Evolutionary conservation across 495 filamentous ascomycete genomes (phyloP), one percentile per base, ranked within the genome.

Genomic region (Aspergillus conjunctus): DNA sequence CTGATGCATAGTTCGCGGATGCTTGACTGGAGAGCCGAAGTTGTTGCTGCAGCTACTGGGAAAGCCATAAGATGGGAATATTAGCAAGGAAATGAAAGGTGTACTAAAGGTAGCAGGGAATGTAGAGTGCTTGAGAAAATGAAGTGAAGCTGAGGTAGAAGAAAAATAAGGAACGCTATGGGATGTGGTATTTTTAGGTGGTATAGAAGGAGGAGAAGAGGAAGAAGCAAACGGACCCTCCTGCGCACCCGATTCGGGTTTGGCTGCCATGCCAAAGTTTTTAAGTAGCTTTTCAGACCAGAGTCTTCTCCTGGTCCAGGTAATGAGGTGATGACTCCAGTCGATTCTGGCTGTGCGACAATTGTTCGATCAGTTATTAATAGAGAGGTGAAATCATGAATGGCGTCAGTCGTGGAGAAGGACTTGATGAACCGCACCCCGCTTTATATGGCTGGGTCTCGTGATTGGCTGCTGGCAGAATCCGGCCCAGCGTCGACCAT

Each of bases 1-100:
- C 67, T 66, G 64, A 84, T 77, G 59, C 77, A 70, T 43, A 87
- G 77, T 34, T 69, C 58, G 55, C 75, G 71, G 21, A 82, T 69
- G 22, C 76, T 79, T 26, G 75, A 71, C 61, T 83, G 74, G 45
- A 81, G 69, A 60, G 80, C 79, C 51, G 69, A 65, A 39, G 62
- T 62, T 17, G 59, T 46, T 44, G 58, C 63, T 63, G 63, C n/a
- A n/a, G n/a, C n/a, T n/a, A n/a, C 58, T 63, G 64, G 45, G 56
- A 54, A 18, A 48, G 67, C 65, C 66, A 69, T 69, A 58, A 26
- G 54, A 45, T 46, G 49, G 15, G 43, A 52, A 26, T 9, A 56
- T 68, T 62, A 67, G 65, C 43, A 46, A 43, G 30, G 41, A 31
- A 26, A n/a, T n/a, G n/a, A n/a, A n/a, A n/a, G n/a, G n/a, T n/a